These are phyloP conservation scores for Fusarium zealandicum DNA, from an alignment of 2,329 filamentous ascomycete species.

Conservation along the genomic window DNA sequence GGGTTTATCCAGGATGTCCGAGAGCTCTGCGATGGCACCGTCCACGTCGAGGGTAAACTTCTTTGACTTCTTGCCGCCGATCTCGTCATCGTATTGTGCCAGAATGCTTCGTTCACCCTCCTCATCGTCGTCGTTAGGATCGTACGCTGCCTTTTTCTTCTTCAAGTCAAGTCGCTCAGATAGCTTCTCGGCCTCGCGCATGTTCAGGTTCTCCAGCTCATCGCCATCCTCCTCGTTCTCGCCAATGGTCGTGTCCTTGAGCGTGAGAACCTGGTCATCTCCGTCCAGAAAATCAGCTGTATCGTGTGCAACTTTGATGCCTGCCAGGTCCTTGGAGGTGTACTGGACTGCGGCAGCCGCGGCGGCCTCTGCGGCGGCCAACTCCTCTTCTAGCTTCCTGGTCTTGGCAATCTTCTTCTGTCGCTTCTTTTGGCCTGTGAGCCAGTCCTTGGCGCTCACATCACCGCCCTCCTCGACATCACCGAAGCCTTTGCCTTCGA, in stretches of 20 bases:
- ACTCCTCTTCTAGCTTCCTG: constrained; percentile 75
- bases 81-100: constrained; percentile 95
- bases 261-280: constrained; percentile 86
- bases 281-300: constrained; percentile 80
- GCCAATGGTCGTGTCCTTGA: constrained; percentile 91
- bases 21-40: constrained; percentile 71
- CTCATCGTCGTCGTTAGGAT: constrained; percentile 77
- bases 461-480: constrained; percentile 73
- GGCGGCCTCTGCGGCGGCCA: constrained; percentile 75
- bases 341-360: constrained; percentile 73
- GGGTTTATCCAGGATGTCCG: constrained; percentile 61
- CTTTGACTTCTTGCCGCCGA: constrained; percentile 87
- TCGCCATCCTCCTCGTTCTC: constrained; percentile 87
- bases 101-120: constrained; percentile 73
- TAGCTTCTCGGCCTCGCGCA: constrained; percentile 76
- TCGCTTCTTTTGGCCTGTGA: constrained; percentile 88
- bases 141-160: constrained; percentile 88
- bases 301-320: constrained; percentile 92
- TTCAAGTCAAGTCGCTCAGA: constrained; percentile 82
- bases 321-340: constrained; percentile 84
- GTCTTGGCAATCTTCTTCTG: constrained; percentile 89
- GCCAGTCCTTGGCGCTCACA: constrained; percentile 83
- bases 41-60: constrained; percentile 84
- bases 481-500: constrained; percentile 85
- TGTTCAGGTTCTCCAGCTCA: constrained; percentile 80